phyloP scores from a whole-genome alignment of 2,329 filamentous ascomycete genomes.

The Pseudogymnoascus sp. region DNA sequence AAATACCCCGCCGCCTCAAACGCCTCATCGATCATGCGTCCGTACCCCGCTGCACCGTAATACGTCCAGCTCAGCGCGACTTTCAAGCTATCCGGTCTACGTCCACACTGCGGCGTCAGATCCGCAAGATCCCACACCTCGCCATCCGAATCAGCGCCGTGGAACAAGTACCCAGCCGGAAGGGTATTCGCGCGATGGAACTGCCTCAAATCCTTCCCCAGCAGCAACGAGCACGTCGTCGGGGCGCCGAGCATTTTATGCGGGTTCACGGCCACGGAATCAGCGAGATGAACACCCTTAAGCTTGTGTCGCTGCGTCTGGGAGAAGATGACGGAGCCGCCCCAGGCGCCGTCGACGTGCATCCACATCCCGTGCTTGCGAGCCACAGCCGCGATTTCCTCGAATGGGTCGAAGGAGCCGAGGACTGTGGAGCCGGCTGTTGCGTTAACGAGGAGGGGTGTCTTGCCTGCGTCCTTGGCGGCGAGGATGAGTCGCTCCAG shows the following conservation, averaged over 20 bases:
- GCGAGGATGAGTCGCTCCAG: constrained; percentile 56
- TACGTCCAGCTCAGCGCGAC: constrained; percentile 85
- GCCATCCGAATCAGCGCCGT: constrained; percentile 47
- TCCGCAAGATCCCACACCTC: constrained; percentile 88
- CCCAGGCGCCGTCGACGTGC: constrained; percentile 90
- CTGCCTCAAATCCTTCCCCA: constrained; percentile 65
- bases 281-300: constrained; percentile 62
- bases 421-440: constrained; percentile 92
- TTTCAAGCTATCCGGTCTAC: constrained; percentile 78
- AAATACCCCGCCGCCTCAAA: constrained; percentile 66
- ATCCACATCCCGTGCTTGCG: constrained; percentile 72
- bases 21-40: constrained; percentile 60
- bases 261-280: constrained; percentile 82
- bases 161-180: constrained; percentile 79
- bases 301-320: constrained; percentile 57
- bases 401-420: constrained; percentile 79
- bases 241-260: constrained; percentile 97
- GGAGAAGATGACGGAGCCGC: constrained; percentile 75
- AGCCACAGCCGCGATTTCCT: constrained; percentile 63
- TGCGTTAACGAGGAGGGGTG: constrained; percentile 89
- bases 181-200: constrained; percentile 84
- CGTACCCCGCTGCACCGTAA: constrained; percentile 72
- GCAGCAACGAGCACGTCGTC: constrained; percentile 81
- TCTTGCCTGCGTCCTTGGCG: constrained; percentile 61
- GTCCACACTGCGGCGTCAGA: constrained; percentile 86